These are phyloP conservation scores for Kodamaea sp. DNA, from an alignment of 1,139 yeast genomes.

Conservation along the genomic window DNA sequence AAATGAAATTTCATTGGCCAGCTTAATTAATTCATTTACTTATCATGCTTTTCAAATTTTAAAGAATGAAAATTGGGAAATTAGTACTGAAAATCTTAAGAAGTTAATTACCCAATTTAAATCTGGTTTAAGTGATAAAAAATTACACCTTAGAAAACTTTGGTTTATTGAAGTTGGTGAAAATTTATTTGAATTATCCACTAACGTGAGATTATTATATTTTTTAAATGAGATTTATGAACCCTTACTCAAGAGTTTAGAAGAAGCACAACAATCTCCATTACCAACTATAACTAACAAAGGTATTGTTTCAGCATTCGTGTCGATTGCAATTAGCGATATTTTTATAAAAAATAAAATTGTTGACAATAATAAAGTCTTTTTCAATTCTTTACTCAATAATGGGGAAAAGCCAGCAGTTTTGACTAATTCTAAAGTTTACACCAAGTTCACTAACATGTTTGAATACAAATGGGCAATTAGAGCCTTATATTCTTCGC, in stretches of 20 bases:
- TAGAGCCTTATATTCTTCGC: conserved; percentile 33
- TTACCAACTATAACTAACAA: conserved; percentile 47
- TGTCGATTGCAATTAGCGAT: conserved; percentile 23
- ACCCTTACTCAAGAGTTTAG: conserved; percentile 32
- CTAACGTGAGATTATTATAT: conserved; percentile 4
- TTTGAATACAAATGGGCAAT: conserved; percentile 53
- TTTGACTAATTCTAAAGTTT: conserved; percentile 43
- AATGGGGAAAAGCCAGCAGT: conserved; percentile 41
- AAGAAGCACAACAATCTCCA: conserved; percentile 46
- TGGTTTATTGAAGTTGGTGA: conserved; percentile 63
- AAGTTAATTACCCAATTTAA: conserved; percentile 32
- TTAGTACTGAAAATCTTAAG: conserved; percentile 12
- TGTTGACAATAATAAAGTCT: conserved; percentile 15
- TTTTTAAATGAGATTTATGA: conserved; percentile 25
- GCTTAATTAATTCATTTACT: conserved; percentile 50
- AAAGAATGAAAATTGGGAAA: conserved; percentile 6
- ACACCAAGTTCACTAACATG: conserved; percentile 42
- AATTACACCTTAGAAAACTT: conserved; percentile 54
- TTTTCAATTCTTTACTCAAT: conserved; percentile 25
- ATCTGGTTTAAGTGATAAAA: conserved; percentile 64
- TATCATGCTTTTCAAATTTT: conserved; percentile 31
- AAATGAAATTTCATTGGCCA: conserved; percentile 60
- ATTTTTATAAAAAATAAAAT: conserved; percentile 8
- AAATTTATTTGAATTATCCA: conserved; percentile 9
- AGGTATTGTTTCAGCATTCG: conserved; percentile 48